Conservation (phyloP, 176 grass and related monocot species). For the Carex littledalei region DNA sequence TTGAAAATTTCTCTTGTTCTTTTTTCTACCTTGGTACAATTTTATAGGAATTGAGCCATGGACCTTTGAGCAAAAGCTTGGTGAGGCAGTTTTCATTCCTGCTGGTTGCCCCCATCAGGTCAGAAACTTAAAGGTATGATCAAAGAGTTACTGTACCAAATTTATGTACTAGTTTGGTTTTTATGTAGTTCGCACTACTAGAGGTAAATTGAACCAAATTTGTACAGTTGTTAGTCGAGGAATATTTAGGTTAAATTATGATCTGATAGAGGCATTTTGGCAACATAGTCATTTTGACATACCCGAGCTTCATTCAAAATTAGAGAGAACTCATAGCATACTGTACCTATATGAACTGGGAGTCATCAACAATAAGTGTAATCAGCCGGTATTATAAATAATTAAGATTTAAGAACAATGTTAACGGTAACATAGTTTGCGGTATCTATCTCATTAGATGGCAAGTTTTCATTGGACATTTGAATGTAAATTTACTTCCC, state of each 20-base stretch:
- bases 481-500: too few species aligned
- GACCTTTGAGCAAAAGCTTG: slow-evolving; percentile 87
- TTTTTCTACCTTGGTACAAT: background rate
- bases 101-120: slow-evolving; percentile 89
- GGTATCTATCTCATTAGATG: background rate
- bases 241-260: background rate
- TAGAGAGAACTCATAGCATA: background rate
- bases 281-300: background rate
- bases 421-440: background rate
- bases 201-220: slow-evolving; percentile 4
- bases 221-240: background rate
- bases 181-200: background rate
- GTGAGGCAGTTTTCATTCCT: slow-evolving; percentile 75
- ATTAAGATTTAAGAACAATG: background rate
- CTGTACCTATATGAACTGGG: background rate
- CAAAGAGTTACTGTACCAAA: background rate
- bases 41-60: slow-evolving; percentile 73
- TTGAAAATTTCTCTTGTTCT: background rate
- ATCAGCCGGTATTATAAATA: background rate
- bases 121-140: slow-evolving; percentile 73
- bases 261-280: background rate
- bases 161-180: background rate
- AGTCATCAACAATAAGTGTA: background rate
- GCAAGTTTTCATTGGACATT: background rate
- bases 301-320: background rate